Evolutionary conservation across 352 stramenopile species (phyloP), one percentile per base, ranked within the genome.

Genomic region (Phytophthora crassamura): DNA sequence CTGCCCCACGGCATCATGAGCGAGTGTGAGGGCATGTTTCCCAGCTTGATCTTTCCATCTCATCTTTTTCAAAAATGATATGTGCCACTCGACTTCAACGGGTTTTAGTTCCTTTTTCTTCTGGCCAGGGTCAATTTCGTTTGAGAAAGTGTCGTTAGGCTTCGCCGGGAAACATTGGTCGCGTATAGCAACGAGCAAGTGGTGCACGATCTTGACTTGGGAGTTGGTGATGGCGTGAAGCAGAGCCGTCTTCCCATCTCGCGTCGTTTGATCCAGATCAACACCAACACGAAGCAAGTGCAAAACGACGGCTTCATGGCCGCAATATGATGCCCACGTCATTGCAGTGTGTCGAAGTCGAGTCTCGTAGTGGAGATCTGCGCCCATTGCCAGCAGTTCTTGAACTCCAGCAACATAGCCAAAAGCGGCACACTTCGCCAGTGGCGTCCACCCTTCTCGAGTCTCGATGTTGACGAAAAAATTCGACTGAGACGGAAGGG

Each of bases 311-410:
- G 67, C 59, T 45, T 93, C 85, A 43, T 94, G 84, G 4, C 86
- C 86, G 42, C 82, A 92, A 55, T 85, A 91, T 15, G 75, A 80
- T 15, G 86, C 86, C 86, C 86, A 93, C 7, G 84, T 93, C 66
- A 93, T 74, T 5, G 86, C 72, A 18, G 84, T 91, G 50, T 94
- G 86, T 15, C 74, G 63, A 16, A 91, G 74, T 5, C 77, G 72
- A 1, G 74, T 82, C 61, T 94, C 84, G 16, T 85, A 59, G 6
- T 82, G 56, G 33, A 86, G 34, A 14, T 78, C 51, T 0, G 74
- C 80, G 7, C 80, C 84, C 22, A 88, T 47, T 3, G 63, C 43
- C 1, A 93, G 20, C n/a, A 93, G 64, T 49, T 78, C 41, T 35
- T 82, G 61, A 0, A 85, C 46, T 0, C 51, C 77, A 2, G 53